Conservation (phyloP, 345 rosid species). For the Salix purpurea region DNA sequence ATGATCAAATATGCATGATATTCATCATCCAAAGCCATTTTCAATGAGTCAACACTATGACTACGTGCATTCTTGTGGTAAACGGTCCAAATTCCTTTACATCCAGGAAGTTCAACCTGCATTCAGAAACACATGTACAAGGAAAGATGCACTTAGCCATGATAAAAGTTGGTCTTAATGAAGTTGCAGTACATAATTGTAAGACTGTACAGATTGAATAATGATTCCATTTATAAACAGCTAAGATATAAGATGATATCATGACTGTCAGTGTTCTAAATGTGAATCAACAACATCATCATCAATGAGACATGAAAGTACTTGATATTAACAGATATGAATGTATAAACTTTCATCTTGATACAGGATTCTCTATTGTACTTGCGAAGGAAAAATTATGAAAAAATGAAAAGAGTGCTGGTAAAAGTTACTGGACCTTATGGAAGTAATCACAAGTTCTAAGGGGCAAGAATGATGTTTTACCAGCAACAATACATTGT, state of each 20-base stretch:
- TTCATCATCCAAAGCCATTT: conserved; percentile 64
- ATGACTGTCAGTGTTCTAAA: not conserved
- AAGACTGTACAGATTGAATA: not conserved
- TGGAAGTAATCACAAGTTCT: not conserved
- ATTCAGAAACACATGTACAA: not conserved
- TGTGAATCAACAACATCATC: not conserved
- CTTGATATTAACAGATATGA: not conserved
- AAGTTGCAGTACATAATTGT: not conserved
- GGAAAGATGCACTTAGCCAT: not conserved
- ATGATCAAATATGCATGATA: conserved; percentile 98
- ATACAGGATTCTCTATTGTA: not conserved
- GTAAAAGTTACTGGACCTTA: not conserved
- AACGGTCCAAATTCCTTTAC: conserved; percentile 98
- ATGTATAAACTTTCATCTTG: not conserved
- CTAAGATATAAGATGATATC: not conserved
- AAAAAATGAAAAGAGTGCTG: not conserved
- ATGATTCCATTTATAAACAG: not conserved
- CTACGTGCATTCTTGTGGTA: conserved; percentile 84
- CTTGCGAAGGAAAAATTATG: not conserved
- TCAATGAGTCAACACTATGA: conserved; percentile 67
- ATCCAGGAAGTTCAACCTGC: conserved; percentile 95
- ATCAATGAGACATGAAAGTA: not conserved
- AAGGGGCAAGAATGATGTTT: not conserved
- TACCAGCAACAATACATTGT: not conserved
- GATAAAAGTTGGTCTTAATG: not conserved